Evolutionary conservation across 2,329 filamentous ascomycete species (phyloP), one percentile per base, ranked within the genome.

Genomic region (Incumbomyces delicatus): DNA sequence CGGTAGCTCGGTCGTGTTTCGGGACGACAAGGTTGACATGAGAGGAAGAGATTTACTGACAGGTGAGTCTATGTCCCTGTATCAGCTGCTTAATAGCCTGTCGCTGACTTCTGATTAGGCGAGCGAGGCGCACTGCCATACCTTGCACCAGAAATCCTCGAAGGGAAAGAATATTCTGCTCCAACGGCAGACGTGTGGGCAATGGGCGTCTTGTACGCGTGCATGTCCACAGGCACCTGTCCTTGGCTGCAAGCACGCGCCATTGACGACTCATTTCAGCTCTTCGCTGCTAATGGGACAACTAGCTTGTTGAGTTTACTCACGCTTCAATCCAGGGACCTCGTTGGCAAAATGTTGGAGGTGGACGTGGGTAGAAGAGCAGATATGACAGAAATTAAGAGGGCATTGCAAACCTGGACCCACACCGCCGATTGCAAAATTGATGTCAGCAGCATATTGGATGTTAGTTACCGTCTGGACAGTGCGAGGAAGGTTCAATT

Each of bases 201-300:
- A 7, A 7, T 42, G n/a, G 40, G 40, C 7, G 40, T 42, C 13
- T n/a, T 42, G 40, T 42, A 42, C 17, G 30, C 30, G 4, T 42
- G 20, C 20, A 42, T 31, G 40, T 16, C 30, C 40, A 29, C 30
- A 29, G 40, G 40, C 5, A 10, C 11, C 5, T 42, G 20, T 13
- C 40, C 40, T 6, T 42, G 40, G 40, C 20, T 29, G 4, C 33
- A 35, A 17, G 33, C 33, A 14, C 33, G 33, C 33, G 12, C 11
- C 6, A 6, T 35, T 35, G 33, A 35, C 16, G 33, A 35, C 13
- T 35, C 33, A 4, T 35, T 14, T 17, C 33, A 35, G 5, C 13
- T 4, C 13, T 35, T 35, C 16, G 13, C 11, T 35, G 13, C 33
- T n/a, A 35, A 27, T 8, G 22, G 33, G 33, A 14, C n/a, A 35